Evolutionary conservation across 2,329 filamentous ascomycete genomes (phyloP).

Genomic region (Penicillium paneum): DNA sequence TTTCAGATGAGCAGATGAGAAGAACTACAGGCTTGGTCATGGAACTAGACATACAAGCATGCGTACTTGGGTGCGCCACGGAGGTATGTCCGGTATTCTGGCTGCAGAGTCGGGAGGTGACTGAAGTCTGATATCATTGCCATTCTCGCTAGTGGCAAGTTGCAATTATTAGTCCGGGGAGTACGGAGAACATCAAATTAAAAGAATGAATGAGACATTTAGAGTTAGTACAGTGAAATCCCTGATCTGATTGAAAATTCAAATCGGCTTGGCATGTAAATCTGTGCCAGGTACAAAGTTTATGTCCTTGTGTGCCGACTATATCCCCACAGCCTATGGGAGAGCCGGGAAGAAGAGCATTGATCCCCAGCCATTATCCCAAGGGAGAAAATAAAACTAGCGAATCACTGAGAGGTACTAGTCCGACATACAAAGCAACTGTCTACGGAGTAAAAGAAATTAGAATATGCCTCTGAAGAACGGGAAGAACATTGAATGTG

Average conservation of each 20-base stretch:
- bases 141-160: neutral
- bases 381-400: neutral
- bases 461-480: neutral
- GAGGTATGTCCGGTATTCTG: neutral
- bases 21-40: neutral
- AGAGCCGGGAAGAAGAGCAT: neutral
- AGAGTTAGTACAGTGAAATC: neutral
- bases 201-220: neutral
- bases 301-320: neutral
- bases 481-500: neutral
- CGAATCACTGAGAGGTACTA: neutral
- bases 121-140: conserved; percentile 6
- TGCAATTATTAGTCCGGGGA: neutral
- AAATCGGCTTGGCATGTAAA: neutral
- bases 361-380: neutral
- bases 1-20: neutral
- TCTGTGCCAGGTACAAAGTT: neutral
- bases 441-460: neutral
- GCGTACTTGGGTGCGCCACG: neutral
- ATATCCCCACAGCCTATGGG: neutral
- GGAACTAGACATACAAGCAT: neutral
- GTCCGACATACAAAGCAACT: neutral
- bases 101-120: neutral
- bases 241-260: neutral
- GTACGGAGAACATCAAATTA: neutral